Evolutionary conservation across 208 protist species (phyloP).

Genomic region (Crithidia bombi): DNA sequence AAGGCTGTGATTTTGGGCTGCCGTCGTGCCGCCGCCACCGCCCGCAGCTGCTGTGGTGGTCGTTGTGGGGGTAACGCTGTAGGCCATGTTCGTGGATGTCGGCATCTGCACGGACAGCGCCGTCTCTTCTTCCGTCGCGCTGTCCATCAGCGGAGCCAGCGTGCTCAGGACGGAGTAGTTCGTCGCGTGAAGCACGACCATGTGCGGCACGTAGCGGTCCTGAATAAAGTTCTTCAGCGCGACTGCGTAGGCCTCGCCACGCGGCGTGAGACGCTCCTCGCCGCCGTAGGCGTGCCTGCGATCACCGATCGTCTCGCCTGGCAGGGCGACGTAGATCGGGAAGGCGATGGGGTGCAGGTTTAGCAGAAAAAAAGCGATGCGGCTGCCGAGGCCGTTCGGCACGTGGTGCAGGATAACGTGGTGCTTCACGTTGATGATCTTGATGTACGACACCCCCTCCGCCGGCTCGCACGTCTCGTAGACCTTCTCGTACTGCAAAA

Average conservation of each 20-base stretch:
- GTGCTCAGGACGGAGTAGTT: slow-evolving; percentile 77
- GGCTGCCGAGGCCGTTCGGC: slow-evolving; percentile 67
- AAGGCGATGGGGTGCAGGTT: slow-evolving; percentile 89
- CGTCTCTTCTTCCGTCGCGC: slow-evolving; percentile 25
- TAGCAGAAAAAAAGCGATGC: slow-evolving; percentile 88
- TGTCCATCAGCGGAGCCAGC: slow-evolving; percentile 63
- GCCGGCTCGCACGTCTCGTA: slow-evolving; percentile 80
- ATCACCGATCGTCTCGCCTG: slow-evolving; percentile 80
- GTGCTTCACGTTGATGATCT: slow-evolving; percentile 90
- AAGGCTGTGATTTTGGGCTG: not conserved
- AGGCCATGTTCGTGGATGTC: not conserved
- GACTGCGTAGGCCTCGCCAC: slow-evolving; percentile 64
- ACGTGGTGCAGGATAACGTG: slow-evolving; percentile 87
- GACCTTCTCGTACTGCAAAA: slow-evolving; percentile 89
- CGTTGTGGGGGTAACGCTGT: not conserved
- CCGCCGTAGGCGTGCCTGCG: slow-evolving; percentile 74
- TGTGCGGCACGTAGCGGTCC: slow-evolving; percentile 82
- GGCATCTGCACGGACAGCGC: not conserved
- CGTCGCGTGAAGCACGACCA: slow-evolving; percentile 86
- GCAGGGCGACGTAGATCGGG: slow-evolving; percentile 85
- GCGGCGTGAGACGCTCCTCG: slow-evolving; percentile 69
- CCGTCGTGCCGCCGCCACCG: not conserved
- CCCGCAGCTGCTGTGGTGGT: not conserved
- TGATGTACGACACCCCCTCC: slow-evolving; percentile 80
- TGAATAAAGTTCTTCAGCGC: slow-evolving; percentile 81